Evolutionary conservation across 495 filamentous ascomycete genomes (phyloP).

Genomic region (Hapsidospora chrysogenum): DNA sequence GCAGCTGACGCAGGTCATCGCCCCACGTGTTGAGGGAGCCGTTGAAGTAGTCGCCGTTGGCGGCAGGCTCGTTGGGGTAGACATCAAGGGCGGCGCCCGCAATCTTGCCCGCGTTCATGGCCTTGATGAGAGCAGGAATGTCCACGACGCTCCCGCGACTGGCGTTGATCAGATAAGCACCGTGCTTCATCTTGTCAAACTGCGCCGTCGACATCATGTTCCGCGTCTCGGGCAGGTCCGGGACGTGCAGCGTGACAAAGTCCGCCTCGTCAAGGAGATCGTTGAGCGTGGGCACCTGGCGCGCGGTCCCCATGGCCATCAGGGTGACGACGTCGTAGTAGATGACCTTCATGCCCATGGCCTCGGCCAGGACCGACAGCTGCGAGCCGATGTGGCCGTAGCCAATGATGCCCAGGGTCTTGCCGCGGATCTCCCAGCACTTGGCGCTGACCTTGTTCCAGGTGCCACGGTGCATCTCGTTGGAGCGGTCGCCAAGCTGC

Average conservation of each 20-base stretch:
- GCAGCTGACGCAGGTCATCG: slow-evolving; percentile 68
- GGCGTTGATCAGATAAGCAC: slow-evolving; percentile 90
- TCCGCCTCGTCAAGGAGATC: slow-evolving; percentile 65
- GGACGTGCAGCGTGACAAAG: slow-evolving; percentile 89
- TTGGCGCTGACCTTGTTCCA: slow-evolving; percentile 97
- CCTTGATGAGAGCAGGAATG: slow-evolving; percentile 79
- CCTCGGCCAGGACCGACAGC: slow-evolving; percentile 85
- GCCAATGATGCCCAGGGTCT: slow-evolving; percentile 89
- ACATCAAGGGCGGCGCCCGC: slow-evolving; percentile 94
- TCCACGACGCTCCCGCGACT: slow-evolving; percentile 88
- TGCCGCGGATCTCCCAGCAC: slow-evolving; percentile 97
- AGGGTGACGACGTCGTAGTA: slow-evolving; percentile 88
- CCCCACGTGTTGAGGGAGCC: slow-evolving; percentile 71
- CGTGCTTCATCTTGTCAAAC: slow-evolving; percentile 77
- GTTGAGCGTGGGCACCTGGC: slow-evolving; percentile 63
- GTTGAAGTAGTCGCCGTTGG: slow-evolving; percentile 91
- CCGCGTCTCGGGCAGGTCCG: slow-evolving; percentile 79
- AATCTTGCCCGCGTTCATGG: slow-evolving; percentile 74
- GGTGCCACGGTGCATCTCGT: slow-evolving; percentile 82
- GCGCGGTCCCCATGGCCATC: slow-evolving; percentile 80
- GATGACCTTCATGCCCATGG: slow-evolving; percentile 94
- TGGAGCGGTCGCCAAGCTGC: slow-evolving; percentile 83
- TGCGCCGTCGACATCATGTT: slow-evolving; percentile 69
- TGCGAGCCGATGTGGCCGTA: slow-evolving; percentile 98
- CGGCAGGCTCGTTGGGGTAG: slow-evolving; percentile 82